Conservation (phyloP, 768 basidiomycete species). For the Gymnopilus dilepis region DNA sequence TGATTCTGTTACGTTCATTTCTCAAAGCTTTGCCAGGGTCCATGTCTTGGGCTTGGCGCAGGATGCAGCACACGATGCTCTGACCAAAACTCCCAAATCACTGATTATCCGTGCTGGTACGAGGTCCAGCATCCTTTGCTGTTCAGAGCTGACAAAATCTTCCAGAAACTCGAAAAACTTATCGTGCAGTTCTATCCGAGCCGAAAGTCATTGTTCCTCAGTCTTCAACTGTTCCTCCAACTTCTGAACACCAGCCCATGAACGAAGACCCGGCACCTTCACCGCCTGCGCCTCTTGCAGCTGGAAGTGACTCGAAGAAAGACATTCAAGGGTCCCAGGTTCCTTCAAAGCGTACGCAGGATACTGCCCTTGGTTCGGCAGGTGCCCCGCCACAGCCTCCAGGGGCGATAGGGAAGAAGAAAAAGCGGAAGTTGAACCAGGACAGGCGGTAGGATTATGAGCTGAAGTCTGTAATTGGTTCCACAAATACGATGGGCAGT, state of each 20-base stretch:
- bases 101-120: constrained; percentile 75
- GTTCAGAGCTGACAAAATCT: not conserved
- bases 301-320: not conserved
- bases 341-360: constrained; percentile 4
- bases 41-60: constrained; percentile 71
- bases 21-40: constrained; percentile 46
- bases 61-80: constrained; percentile 67
- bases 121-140: constrained; percentile 27
- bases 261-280: not conserved
- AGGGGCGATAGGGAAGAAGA: constrained; percentile 17
- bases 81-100: constrained; percentile 66
- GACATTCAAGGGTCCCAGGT: not conserved
- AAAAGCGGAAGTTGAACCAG: constrained; percentile 23
- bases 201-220: constrained; percentile 63
- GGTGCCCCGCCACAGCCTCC: not conserved
- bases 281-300: not conserved
- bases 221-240: not conserved
- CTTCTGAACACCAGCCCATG: not conserved
- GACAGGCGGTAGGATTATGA: constrained; percentile 3
- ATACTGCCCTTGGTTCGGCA: not conserved
- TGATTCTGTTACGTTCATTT: not conserved
- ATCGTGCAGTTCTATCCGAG: constrained; percentile 79
- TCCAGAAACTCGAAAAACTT: constrained; percentile 81
- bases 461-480: not conserved
- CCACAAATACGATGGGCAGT: not conserved